Conservation (phyloP, 345 rosid genomes). For the Euphorbia peplus region DNA sequence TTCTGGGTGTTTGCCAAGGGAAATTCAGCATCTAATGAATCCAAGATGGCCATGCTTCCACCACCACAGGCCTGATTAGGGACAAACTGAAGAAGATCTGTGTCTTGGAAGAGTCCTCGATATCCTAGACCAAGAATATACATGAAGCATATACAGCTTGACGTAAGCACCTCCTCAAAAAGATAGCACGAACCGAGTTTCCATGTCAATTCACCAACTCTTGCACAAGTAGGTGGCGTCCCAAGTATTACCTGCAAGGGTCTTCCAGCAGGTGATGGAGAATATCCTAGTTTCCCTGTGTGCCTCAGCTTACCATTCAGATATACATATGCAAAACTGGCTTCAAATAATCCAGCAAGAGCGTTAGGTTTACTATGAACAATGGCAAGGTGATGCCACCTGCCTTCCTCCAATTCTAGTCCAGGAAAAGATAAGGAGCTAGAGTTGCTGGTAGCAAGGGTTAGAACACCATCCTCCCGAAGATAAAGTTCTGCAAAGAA, state of each 20-base stretch:
- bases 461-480: conserved; percentile 87
- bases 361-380: conserved; percentile 99
- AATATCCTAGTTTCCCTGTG: conserved; percentile 95
- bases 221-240: conserved; percentile 75
- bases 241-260: conserved; percentile 93
- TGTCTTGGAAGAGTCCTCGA: conserved; percentile 95
- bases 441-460: conserved; percentile 96
- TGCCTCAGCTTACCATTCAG: conserved; percentile 95
- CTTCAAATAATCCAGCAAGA: conserved; percentile 98
- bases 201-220: conserved; percentile 83
- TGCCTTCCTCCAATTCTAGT: conserved; percentile 86
- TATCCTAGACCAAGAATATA: conserved; percentile 97
- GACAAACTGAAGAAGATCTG: conserved; percentile 90
- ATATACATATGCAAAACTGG: conserved; percentile 95
- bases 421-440: conserved; percentile 87
- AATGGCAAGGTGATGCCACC: conserved; percentile 99
- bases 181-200: conserved; percentile 95
- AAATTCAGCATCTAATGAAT: conserved; percentile 77
- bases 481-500: conserved; percentile 90
- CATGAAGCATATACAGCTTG: conserved; percentile 96
- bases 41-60: conserved; percentile 97
- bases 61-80: conserved; percentile 99
- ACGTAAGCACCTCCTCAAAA: conserved; percentile 95
- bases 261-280: conserved; percentile 95
- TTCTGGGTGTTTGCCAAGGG: conserved; percentile 60